Base-by-base conservation (phyloP, 768 basidiomycete species). In the Tulasnella sp. region DNA sequence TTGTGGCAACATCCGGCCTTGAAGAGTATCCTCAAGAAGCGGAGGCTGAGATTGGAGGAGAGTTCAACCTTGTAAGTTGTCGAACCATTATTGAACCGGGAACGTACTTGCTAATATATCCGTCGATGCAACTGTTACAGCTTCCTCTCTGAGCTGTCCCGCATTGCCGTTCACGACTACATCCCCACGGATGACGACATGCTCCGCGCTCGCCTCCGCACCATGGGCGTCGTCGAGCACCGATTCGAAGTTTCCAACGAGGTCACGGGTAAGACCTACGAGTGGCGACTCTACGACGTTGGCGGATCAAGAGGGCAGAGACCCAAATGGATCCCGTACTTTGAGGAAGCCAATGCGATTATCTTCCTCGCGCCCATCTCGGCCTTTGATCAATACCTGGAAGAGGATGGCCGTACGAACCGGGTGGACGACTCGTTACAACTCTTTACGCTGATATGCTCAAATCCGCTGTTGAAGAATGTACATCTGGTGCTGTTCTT, bases 281-380 rank as follows among this genome's bases (percentile, higher is more conserved):
- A 46, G 4, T 64, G 63, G 63, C 24, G 57, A 12, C 42, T 64
- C 22, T 57, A 57, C 43, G 62, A 62, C 46, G 62, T 62, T 22
- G 62, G 62, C 25, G 62, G 62, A 5, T 31, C 62, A 31, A 42
- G 50, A 29, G 49, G 61, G 9, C 55, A 64, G 52, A 48, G 63
- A 25, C 61, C 59, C 11, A 56, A 25, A 21, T 64, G 63, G 63
- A 53, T 62, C 10, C 62, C 63, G 12, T 64, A 59, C 49, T 64
- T 64, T 38, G 62, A 64, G 43, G 61, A 64, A 48, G 49, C 63
- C 11, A 59, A 49, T 17, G 63, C 63, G 15, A 64, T 64, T 41
- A 64, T 64, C 46, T 64, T 64, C 63, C 62, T 64, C 19, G 61
- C 61, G 17, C 63, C 63, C 21, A 55, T 64, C 29, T 64, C 63